Percentiles rank a stretch among this genome's conserved stretches.
phyloP scores from a whole-genome alignment of 495 filamentous ascomycete genomes.

The Xylaria acuta region DNA sequence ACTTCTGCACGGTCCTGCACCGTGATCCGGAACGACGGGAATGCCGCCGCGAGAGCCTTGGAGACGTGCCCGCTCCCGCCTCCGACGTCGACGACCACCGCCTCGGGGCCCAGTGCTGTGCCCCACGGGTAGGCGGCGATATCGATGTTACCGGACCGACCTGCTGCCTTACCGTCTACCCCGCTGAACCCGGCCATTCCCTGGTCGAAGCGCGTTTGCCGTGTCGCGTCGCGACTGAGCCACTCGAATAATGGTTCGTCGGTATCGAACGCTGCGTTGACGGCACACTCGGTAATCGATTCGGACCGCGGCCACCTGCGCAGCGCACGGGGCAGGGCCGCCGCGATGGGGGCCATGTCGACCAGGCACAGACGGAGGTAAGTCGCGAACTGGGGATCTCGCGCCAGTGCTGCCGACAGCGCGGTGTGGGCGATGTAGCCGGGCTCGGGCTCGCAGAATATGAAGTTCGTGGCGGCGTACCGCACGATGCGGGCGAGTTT shows the following conservation, averaged over 20 bases:
- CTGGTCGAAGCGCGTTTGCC: neutral
- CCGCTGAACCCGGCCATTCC: neutral
- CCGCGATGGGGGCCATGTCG: neutral
- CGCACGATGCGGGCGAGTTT: neutral
- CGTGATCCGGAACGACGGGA: neutral
- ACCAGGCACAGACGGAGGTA: neutral
- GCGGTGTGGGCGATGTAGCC: neutral
- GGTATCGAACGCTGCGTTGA: neutral
- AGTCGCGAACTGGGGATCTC: neutral
- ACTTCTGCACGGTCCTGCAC: neutral
- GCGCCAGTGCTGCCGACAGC: neutral
- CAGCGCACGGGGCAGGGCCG: neutral
- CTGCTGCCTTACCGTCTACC: neutral
- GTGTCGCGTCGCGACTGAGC: neutral
- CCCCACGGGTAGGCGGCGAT: neutral
- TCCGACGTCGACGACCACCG: neutral
- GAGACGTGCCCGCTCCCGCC: neutral
- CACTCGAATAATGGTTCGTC: neutral
- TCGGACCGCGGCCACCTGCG: neutral
- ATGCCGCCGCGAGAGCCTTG: neutral
- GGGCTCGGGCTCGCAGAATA: neutral
- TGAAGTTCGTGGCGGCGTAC: neutral
- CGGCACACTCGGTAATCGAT: neutral
- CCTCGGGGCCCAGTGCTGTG: neutral
- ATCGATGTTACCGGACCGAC: neutral